Conservation (phyloP, 2,329 filamentous ascomycete species). For the Trichoderma endophyticum region DNA sequence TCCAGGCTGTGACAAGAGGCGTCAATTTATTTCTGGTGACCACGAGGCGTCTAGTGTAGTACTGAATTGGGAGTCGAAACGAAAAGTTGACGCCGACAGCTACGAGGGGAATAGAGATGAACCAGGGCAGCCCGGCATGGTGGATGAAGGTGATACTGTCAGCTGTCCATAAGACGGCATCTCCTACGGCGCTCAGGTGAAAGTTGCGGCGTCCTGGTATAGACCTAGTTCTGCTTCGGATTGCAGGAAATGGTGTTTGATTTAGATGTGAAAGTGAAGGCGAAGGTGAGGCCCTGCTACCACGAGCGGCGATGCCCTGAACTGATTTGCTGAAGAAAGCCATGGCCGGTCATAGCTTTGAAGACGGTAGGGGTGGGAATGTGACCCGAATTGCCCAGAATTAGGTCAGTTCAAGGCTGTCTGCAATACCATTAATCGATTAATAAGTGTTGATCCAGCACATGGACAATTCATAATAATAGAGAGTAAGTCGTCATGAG, state of each 20-base stretch:
- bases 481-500: background rate
- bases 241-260: background rate
- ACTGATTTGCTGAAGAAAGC: conserved; percentile 12
- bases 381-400: background rate
- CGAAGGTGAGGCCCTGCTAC: background rate
- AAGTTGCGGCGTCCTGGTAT: conserved; percentile 27
- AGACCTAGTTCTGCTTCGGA: background rate
- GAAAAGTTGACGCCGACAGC: conserved; percentile 45
- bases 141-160: conserved; percentile 45
- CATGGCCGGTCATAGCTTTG: conserved; percentile 18
- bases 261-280: background rate
- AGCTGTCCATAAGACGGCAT: conserved; percentile 40
- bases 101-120: conserved; percentile 50
- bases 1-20: conserved; percentile 35
- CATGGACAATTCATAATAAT: background rate
- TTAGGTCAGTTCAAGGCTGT: background rate
- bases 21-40: conserved; percentile 29
- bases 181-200: conserved; percentile 33
- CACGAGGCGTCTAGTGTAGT: conserved; percentile 38
- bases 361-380: background rate
- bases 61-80: conserved; percentile 46
- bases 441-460: background rate
- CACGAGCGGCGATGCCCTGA: background rate
- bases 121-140: conserved; percentile 50
- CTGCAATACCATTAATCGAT: background rate